Conservation (phyloP, 208 protist species). For the Kentomonas sorsogonicus region DNA sequence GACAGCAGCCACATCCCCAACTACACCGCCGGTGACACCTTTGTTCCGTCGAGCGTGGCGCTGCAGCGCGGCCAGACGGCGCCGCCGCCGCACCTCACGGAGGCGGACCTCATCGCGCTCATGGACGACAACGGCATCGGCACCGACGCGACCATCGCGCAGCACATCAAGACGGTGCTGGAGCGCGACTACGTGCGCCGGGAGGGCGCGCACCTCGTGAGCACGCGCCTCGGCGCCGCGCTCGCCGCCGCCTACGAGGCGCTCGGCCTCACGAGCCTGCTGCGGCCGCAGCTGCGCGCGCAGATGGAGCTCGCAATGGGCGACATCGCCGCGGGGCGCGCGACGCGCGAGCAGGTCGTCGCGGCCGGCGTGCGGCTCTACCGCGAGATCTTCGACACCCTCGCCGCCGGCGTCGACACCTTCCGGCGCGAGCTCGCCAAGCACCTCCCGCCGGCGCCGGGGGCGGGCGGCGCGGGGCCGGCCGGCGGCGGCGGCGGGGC, state of each 20-base stretch:
- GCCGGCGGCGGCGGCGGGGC: no score
- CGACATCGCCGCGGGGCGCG: conserved; percentile 69
- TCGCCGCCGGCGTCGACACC: conserved; percentile 26
- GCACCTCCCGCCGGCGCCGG: conserved; percentile 23
- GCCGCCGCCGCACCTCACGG: conserved; percentile 92
- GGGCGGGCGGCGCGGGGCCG: conserved; percentile 10
- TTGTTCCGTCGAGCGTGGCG: conserved; percentile 78
- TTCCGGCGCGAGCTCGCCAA: conserved; percentile 52
- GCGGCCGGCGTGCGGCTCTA: conserved; percentile 67
- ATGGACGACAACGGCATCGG: conserved; percentile 99
- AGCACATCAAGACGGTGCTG: conserved; percentile 98
- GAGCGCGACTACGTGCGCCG: conserved; percentile 90
- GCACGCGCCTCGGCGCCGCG: conserved; percentile 94
- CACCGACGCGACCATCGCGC: conserved; percentile 99
- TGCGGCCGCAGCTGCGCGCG: conserved; percentile 86
- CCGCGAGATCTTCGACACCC: conserved; percentile 67
- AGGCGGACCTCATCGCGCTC: conserved; percentile 95
- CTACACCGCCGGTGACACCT: conserved; percentile 86
- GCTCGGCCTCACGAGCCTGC: conserved; percentile 90
- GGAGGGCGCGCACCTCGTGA: conserved; percentile 71
- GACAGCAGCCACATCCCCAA: conserved; percentile 86
- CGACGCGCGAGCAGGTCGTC: conserved; percentile 80
- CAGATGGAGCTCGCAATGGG: conserved; percentile 93
- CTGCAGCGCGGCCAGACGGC: conserved; percentile 79
- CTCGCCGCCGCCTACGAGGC: conserved; percentile 94